Evolutionary conservation across 495 filamentous ascomycete species (phyloP), one percentile per base, ranked within the genome.

Genomic region (Neurospora pannonica): DNA sequence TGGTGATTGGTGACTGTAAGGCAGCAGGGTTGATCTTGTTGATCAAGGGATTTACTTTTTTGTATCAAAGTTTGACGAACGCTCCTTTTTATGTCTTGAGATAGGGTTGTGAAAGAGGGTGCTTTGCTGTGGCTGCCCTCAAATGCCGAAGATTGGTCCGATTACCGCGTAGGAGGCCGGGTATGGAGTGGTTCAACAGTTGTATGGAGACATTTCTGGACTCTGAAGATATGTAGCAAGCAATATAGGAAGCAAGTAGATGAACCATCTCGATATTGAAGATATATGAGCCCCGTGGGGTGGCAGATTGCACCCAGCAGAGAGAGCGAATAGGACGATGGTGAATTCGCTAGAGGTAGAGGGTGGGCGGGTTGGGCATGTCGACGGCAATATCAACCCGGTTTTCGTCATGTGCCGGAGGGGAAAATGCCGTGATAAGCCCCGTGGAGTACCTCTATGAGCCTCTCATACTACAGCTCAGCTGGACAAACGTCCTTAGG

Each of bases 261-360:
- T n/a, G n/a, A n/a, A n/a, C n/a, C n/a, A n/a, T 8, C 19, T 46
- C 19, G 17, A 48, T 21, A 48, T 48, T 48, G n/a, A 10, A 11
- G 19, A 2, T 0, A 48, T 48, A 48, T 21, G 77, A 71, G 34
- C 37, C 40, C 48, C 70, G 71, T 75, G 71, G 77, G 72, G 71
- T 71, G 69, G 37, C 70, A 79, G 73, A 81, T 78, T 81, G 74
- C 70, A 48, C 15, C 71, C 76, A 48, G 3, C 7, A 21, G 43
- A 48, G n/a, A 11, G 43, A 48, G 43, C 79, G 73, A 78, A 77
- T 76, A 72, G 72, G 71, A 31, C 5, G 11, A 19, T 67, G 13
- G 76, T 76, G 72, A 77, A 74, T 72, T 74, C 73, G n/a, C n/a
- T n/a, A n/a, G n/a, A n/a, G 71, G 72, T 72, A 77, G 34, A 76